Base-by-base conservation (phyloP, 441 rosid genomes). In the Euphorbia corollata region DNA sequence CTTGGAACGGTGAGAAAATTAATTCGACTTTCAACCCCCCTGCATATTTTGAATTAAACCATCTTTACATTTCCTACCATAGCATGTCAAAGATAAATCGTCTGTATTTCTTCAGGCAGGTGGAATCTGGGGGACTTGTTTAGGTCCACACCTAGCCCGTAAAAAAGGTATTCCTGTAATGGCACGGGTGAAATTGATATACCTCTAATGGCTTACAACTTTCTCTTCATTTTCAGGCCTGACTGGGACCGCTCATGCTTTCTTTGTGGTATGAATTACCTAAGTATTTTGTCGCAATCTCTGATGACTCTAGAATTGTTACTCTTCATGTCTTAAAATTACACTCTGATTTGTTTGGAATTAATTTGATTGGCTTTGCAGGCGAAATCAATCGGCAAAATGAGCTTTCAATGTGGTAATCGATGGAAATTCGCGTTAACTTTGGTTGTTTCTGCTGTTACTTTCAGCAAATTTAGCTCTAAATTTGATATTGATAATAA, bases 381-480 rank as follows among this genome's bases (percentile, higher is more conserved):
- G 97, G 87, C 83, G 4, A 91, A 86, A 73, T 73, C 85, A 13
- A 74, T 82, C 5, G 89, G 84, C 50, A 86, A 77, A 63, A 63
- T 73, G 65, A 76, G 94, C 59, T 80, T 81, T 62, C 92, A 85
- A 55, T 87, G 92, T 48, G 96, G 96, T 89, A 85, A 85, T 73
- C 43, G 45, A 34, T 36, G 34, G 50, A 59, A 3, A 22, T 16
- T 69, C 62, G 24, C 8, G 12, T 20, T 63, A 18, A 11, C 38
- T 18, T 0, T 39, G 43, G 18, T 54, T 50, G 47, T 18, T 18
- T 0, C 51, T 43, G 24, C 59, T 36, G 47, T 18, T 68, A 27
- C 3, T n/a, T 2, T 50, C 9, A 63, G 54, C 30, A 41, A 20
- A 61, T 66, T 23, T 56, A 22, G 23, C 34, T 36, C 45, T 41